phyloP scores from a whole-genome alignment of 306 rosid genomes.

The Canavalia ensiformis region DNA sequence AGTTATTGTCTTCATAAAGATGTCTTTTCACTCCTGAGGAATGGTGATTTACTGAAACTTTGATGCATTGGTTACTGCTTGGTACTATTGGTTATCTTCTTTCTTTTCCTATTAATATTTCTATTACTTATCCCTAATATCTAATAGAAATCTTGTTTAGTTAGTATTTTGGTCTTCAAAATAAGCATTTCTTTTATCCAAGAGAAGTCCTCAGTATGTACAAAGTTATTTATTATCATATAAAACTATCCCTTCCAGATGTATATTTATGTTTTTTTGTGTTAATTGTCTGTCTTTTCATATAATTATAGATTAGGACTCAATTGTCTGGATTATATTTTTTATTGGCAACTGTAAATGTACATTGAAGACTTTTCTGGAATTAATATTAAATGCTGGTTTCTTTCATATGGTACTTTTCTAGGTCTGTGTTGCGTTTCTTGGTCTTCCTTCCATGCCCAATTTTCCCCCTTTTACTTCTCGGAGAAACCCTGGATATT shows the following conservation, averaged over 20 bases:
- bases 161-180: not conserved
- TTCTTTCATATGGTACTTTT: conserved; percentile 16
- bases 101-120: not conserved
- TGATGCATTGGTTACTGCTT: not conserved
- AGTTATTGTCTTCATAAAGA: not conserved
- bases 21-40: not conserved
- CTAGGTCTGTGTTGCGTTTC: not conserved
- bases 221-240: not conserved
- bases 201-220: not conserved
- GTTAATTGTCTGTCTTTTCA: not conserved
- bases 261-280: not conserved
- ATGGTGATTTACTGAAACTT: not conserved
- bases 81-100: not conserved
- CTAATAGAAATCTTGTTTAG: not conserved
- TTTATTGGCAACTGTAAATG: not conserved
- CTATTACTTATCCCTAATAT: too few species aligned
- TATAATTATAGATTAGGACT: not conserved
- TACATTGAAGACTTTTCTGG: not conserved
- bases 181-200: not conserved
- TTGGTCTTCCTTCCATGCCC: not conserved
- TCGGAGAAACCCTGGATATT: not conserved
- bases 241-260: not conserved
- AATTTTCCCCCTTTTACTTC: not conserved
- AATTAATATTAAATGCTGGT: conserved; percentile 4
- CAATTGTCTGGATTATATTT: conserved; percentile 1